Evolutionary conservation across 169 alveolate species (phyloP).

Genomic region (Plasmodium knowlesi): DNA sequence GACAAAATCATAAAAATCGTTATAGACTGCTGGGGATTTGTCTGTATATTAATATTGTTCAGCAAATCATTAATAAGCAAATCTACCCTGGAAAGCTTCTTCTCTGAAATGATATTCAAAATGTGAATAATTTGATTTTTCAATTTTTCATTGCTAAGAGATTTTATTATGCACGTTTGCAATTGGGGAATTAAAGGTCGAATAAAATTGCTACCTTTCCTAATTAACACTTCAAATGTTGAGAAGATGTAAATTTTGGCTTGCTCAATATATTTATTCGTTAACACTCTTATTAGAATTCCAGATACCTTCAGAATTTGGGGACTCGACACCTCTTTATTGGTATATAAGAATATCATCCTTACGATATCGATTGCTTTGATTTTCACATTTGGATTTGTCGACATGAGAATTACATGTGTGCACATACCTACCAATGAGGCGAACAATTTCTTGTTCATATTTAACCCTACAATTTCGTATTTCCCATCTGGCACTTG

Average conservation of each 20-base stretch:
- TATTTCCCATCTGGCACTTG: slow-evolving; percentile 55
- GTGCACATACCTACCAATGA: slow-evolving; percentile 40
- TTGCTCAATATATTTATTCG: slow-evolving; percentile 72
- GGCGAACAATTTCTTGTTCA: slow-evolving; percentile 32
- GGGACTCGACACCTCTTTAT: slow-evolving; percentile 7
- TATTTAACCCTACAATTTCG: slow-evolving; percentile 74
- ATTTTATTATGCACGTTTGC: slow-evolving; percentile 75
- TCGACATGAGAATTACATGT: slow-evolving; percentile 46
- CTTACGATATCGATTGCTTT: slow-evolving; percentile 56
- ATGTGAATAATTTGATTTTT: slow-evolving; percentile 73
- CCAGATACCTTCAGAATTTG: slow-evolving; percentile 69
- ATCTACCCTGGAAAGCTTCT: slow-evolving; percentile 69
- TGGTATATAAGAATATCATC: slow-evolving; percentile 62
- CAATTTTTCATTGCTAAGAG: slow-evolving; percentile 62
- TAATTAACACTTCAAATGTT: slow-evolving; percentile 61
- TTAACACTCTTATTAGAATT: slow-evolving; percentile 59
- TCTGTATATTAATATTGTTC: slow-evolving; percentile 64
- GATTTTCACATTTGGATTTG: slow-evolving; percentile 53
- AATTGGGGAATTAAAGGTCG: slow-evolving; percentile 68
- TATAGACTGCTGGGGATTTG: slow-evolving; percentile 27
- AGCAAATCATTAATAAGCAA: slow-evolving; percentile 64
- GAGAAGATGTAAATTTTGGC: slow-evolving; percentile 58
- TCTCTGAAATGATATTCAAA: slow-evolving; percentile 68
- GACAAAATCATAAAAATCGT: slow-evolving; percentile 74
- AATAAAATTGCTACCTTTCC: slow-evolving; percentile 62